Evolutionary conservation across 2,329 filamentous ascomycete species (phyloP), one percentile per base, ranked within the genome.

Genomic region (Alternaria tenuissima): DNA sequence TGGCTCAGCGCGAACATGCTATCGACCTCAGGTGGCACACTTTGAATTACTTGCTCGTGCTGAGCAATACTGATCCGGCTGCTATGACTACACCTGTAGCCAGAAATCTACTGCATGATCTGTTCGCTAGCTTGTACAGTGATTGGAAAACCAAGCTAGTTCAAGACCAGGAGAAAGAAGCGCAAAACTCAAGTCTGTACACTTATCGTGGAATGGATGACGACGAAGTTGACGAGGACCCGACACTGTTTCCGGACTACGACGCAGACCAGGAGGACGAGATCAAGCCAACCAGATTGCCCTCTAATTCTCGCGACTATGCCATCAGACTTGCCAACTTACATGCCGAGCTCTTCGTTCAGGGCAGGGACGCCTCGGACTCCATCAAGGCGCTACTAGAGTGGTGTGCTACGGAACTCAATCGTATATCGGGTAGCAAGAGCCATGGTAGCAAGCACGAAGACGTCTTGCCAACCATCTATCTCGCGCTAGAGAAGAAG

Each of bases 171-270:
- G 88, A 89, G 69, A 87, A 91, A 47, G 88, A 91, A 67, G 89
- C 91, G 18, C 85, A 87, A 28, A 91, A 90, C 63, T 88, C 87
- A 5, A 93, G 91, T 63, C 79, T 96, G 39, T 99, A 96, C 78
- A 89, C 89, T 20, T 97, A 95, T 80, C 88, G 88, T 64, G 94
- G 94, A 32, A 89, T 88, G 39, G 91, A 94, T 48, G 88, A 92
- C 65, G 91, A 96, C 57, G 89, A 91, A 68, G 86, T 90, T 63
- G 86, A 90, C 56, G 91, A 95, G 64, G 89, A 97, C 65, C 85
- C 89, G 20, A 86, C 91, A 64, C 81, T 98, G 7, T 98, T 98
- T 80, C 94, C 94, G 1, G 87, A 86, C 5, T 96, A 88, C 64
- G 88, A 91, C 14, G 84, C 86, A 1, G 84, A 85, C 1, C 76